Base-by-base conservation (phyloP, 129 eudicot genomes). In the Helianthus tuberosus region DNA sequence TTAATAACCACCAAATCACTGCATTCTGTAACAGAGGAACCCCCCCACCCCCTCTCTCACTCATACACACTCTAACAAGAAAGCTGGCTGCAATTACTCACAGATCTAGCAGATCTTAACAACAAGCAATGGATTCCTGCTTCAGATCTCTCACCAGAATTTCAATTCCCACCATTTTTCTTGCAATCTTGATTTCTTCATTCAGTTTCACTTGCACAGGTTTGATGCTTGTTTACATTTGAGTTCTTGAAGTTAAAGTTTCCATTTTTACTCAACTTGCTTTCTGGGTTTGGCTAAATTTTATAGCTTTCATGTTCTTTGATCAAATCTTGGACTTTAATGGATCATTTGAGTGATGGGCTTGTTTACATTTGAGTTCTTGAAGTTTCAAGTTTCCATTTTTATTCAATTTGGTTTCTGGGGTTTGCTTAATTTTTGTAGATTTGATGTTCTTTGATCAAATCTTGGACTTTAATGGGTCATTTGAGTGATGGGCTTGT, bases 131-230 rank as follows among this genome's bases (percentile, higher is more conserved):
- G 97, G 94, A 75, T 25, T 75, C 46, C 73, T 49, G 64, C 74
- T 80, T 74, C 78, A 81, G 84, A 86, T 91, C 91, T 77, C 73
- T 77, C 15, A 44, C 77, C 67, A 75, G 62, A 47, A 43, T 88
- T 9, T 52, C 81, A 58, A 32, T 73, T 64, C 75, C 77, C 75
- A 11, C 80, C 79, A 48, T 83, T 74, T 4, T 84, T 14, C 66
- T 83, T 20, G 50, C 80, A 1, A 62, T 88, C 74, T 79, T 90
- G 77, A 77, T 90, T 32, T 88, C 87, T 61, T 86, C 81, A 77
- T 83, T 81, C 82, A 66, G 69, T 77, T 86, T 93, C 69, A 81
- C 83, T 76, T 72, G 81, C 64, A 87, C 98, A 87, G 98, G 98
- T 92, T 71, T 55, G 59, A 8, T 35, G 47, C 69, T 32, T 65